A percentile compares a stretch with the other conserved stretches of the same genome.
These are phyloP conservation scores for Apiotrichum laibachii DNA, from an alignment of 1,284 basidiomycete species.

Conservation along the genomic window DNA sequence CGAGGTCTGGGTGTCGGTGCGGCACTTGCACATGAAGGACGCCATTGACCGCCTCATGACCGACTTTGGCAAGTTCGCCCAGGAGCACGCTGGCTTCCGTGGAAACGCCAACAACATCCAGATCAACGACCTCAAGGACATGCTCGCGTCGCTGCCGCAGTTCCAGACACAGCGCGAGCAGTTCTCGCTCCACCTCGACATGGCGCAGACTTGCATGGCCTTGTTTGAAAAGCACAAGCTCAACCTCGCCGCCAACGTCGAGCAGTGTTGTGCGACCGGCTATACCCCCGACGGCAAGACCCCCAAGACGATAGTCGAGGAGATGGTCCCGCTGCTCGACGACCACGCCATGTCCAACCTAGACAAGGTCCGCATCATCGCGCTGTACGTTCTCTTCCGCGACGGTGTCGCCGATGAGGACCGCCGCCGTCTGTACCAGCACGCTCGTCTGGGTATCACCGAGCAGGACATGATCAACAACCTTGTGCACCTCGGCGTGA, in stretches of 20 bases:
- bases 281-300: constrained; percentile 81
- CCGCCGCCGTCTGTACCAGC: constrained; percentile 87
- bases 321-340: constrained; percentile 96
- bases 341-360: constrained; percentile 63
- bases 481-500: constrained; percentile 74
- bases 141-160: constrained; percentile 92
- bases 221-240: constrained; percentile 87
- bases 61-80: constrained; percentile 90
- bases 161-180: constrained; percentile 92
- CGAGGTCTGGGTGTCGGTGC: constrained; percentile 83
- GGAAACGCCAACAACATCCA: constrained; percentile 61
- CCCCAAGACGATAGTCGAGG: constrained; percentile 89
- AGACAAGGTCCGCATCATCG: constrained; percentile 96
- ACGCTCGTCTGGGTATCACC: constrained; percentile 80
- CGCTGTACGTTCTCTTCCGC: constrained; percentile 90
- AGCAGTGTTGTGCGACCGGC: constrained; percentile 94
- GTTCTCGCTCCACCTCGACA: constrained; percentile 93
- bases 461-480: constrained; percentile 96
- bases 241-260: constrained; percentile 80
- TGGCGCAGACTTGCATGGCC: constrained; percentile 96
- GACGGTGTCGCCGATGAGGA: constrained; percentile 99
- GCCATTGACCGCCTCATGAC: constrained; percentile 92
- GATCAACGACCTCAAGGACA: constrained; percentile 97
- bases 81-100: constrained; percentile 88
- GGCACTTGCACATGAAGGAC: constrained; percentile 98